Evolutionary conservation across 345 rosid genomes (phyloP).

Genomic region (Eucalyptus tenuipes): DNA sequence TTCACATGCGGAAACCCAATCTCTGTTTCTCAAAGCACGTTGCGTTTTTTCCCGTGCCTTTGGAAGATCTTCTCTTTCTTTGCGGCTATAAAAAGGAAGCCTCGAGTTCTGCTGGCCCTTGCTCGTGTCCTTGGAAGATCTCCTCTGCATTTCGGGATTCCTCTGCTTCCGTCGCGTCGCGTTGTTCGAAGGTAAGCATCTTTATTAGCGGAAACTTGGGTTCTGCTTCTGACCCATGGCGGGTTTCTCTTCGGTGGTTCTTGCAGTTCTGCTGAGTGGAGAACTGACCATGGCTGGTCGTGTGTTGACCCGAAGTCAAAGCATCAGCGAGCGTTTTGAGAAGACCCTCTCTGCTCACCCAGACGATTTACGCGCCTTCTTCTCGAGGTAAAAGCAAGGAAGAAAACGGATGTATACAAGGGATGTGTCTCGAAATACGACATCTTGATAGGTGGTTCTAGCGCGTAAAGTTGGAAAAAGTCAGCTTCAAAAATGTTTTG

Average conservation of each 20-base stretch:
- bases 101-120: no score
- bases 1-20: no score
- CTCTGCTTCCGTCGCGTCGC: no score
- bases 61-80: background rate
- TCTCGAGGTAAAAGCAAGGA: conserved; percentile 35
- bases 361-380: conserved; percentile 45
- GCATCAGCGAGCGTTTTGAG: conserved; percentile 60
- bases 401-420: background rate
- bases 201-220: background rate
- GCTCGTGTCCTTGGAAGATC: background rate
- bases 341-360: conserved; percentile 46
- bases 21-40: background rate
- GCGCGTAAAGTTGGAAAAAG: rapidly evolving
- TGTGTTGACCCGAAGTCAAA: conserved; percentile 35
- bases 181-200: background rate
- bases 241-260: background rate
- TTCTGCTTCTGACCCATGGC: background rate
- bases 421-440: rapidly evolving
- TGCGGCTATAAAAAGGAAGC: no score
- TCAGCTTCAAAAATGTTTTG: no score
- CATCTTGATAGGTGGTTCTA: background rate
- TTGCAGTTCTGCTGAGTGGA: background rate
- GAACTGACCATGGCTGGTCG: conserved; percentile 27
- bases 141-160: no score
- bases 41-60: background rate